Base-by-base conservation (phyloP, 2,329 filamentous ascomycete genomes). In the Apiospora aurea region DNA sequence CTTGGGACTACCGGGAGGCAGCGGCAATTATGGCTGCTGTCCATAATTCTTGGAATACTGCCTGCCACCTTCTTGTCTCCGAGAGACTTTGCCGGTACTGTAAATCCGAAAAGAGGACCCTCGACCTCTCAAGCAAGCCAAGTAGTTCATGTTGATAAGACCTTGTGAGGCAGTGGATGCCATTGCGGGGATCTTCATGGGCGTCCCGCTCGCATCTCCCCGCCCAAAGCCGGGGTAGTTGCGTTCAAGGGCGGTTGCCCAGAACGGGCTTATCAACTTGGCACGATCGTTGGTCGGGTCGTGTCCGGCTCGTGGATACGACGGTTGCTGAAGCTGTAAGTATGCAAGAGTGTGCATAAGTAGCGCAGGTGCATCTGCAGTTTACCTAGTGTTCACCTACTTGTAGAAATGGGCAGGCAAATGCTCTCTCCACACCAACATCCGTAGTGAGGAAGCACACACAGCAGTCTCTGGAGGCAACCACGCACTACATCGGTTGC, bases 211-310 rank as follows among this genome's bases (percentile, higher is more conserved):
- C 53, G 29, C 16, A 21, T n/a, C 21, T 61, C 53, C 53, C 53
- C 53, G 29, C 53, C 53, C 53, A 18, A 61, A 61, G 53, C 53
- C 53, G 53, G 53, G 53, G 53, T 61, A 61, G 53, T 11, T 38
- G 53, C 29, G 53, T 26, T 38, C 4, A 13, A 38, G 16, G 16
- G 18, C 29, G 29, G 29, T 16, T 38, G 53, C 10, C 53, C 53
- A 38, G 29, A 29, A 61, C 38, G 53, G 11, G 18, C 53, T 61
- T 61, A 61, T 61, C 53, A 57, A 57, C 51, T 34, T 57, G 51
- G 51, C 51, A 18, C 51, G 26, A 29, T 57, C 51, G 51, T 57
- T 57, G 51, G 51, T 14, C 26, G 3, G 2, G 14, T 34, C 26
- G 26, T 34, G 26, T 34, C 51, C 51, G 51, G 51, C 7, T 57